These are phyloP conservation scores for Phylloporus sp. DNA, from an alignment of 768 basidiomycete genomes.

Conservation along the genomic window DNA sequence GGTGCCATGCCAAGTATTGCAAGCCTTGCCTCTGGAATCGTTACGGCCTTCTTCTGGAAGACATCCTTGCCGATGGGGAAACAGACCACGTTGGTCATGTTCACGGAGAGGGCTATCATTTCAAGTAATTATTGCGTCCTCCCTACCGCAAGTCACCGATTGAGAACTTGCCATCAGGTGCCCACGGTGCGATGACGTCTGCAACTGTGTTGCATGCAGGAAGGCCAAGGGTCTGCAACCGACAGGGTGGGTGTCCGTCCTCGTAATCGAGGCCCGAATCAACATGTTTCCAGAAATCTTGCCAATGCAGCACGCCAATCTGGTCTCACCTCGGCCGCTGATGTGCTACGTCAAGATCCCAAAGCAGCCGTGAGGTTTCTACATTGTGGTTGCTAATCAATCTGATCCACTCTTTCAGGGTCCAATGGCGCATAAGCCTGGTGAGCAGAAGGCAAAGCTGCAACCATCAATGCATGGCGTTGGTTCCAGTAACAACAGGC, in stretches of 20 bases:
- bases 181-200: constrained; percentile 60
- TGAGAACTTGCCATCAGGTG: constrained; percentile 44
- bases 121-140: constrained; percentile 41
- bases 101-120: constrained; percentile 39
- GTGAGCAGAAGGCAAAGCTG: constrained; percentile 17
- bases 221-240: constrained; percentile 59
- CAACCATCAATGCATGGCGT: constrained; percentile 2
- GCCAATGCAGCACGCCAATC: constrained; percentile 35
- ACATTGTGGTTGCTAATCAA: background rate
- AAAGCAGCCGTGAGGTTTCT: constrained; percentile 27
- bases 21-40: constrained; percentile 62
- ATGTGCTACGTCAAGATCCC: constrained; percentile 33
- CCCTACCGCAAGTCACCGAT: constrained; percentile 8
- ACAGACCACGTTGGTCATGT: constrained; percentile 26
- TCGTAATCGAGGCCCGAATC: constrained; percentile 3
- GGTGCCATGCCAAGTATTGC: constrained; percentile 62
- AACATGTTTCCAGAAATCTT: constrained; percentile 34
- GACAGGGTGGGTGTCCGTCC: constrained; percentile 44
- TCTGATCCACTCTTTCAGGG: constrained; percentile 21
- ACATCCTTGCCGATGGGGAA: constrained; percentile 39
- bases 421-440: constrained; percentile 25
- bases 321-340: constrained; percentile 37
- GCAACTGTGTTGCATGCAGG: constrained; percentile 65
- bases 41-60: constrained; percentile 46
- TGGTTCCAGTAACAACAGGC: constrained; percentile 5